A percentile compares a stretch with the other conserved stretches of the same genome.
phyloP scores from a whole-genome alignment of 2,329 filamentous ascomycete genomes.

The Pestalotiopsis sp. region DNA sequence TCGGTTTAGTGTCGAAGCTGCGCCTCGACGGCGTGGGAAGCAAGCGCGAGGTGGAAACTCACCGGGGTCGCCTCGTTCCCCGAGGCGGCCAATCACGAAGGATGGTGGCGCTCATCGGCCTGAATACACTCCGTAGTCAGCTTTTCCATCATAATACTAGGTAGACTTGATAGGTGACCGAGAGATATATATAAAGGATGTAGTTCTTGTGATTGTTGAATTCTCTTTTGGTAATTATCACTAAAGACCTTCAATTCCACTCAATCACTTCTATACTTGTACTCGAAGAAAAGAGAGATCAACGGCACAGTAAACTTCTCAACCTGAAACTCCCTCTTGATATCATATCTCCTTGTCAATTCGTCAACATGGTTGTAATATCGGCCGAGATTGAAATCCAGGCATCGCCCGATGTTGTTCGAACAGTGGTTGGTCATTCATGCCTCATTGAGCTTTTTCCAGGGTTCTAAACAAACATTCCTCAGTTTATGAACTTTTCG shows the following conservation, averaged over 20 bases:
- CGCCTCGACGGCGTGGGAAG: neutral
- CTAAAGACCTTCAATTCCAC: neutral
- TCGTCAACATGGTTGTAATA: conserved; percentile 3
- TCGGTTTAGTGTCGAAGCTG: neutral
- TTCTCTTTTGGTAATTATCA: neutral
- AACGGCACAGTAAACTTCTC: too few species aligned
- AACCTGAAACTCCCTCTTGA: neutral
- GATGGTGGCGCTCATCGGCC: neutral
- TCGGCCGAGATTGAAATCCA: conserved; percentile 8
- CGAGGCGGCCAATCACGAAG: neutral
- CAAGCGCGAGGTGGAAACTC: neutral
- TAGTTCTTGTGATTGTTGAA: neutral
- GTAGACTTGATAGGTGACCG: too few species aligned
- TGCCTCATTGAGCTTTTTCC: too few species aligned
- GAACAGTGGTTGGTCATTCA: neutral
- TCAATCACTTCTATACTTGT: neutral
- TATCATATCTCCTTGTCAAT: too few species aligned
- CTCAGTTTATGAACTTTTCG: conserved; percentile 2
- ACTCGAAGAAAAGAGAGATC: neutral
- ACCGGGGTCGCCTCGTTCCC: neutral
- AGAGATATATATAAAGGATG: neutral
- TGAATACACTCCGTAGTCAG: neutral
- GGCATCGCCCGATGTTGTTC: conserved; percentile 4
- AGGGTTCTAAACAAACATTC: neutral
- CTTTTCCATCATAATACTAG: neutral